phyloP scores from a whole-genome alignment of 495 filamentous ascomycete species.

The Cryomyces minteri region DNA sequence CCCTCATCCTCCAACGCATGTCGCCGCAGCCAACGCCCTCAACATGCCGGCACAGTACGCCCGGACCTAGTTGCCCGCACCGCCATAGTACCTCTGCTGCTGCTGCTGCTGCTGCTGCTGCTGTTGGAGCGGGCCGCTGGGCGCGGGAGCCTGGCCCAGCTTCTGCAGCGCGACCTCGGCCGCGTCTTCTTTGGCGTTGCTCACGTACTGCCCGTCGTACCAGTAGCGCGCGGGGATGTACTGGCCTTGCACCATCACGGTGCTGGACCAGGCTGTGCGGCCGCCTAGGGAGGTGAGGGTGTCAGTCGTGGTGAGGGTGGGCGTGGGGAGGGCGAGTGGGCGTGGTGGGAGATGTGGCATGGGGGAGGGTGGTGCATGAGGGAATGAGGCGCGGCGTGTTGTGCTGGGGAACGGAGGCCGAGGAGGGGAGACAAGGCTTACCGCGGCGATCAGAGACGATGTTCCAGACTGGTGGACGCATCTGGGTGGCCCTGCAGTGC shows the following conservation, averaged over 20 bases:
- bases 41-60: no score
- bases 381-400: no score
- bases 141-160: slow-evolving; percentile 5
- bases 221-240: slow-evolving; percentile 56
- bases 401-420: no score
- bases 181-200: slow-evolving; percentile 82
- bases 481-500: slow-evolving; percentile 1
- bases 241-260: slow-evolving; percentile 38
- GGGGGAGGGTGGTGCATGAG: no score
- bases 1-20: no score
- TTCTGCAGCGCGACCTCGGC: slow-evolving; percentile 25
- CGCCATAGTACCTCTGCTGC: background rate
- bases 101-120: slow-evolving; percentile 7
- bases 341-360: no score
- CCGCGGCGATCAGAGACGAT: slow-evolving; percentile 13
- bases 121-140: background rate
- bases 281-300: slow-evolving; percentile 35
- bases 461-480: slow-evolving; percentile 7
- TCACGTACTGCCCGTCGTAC: slow-evolving; percentile 75
- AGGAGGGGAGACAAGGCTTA: background rate
- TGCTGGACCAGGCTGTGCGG: slow-evolving; percentile 78
- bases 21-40: no score
- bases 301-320: background rate
- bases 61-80: no score
- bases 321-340: background rate